phyloP scores from a whole-genome alignment of 2,329 filamentous ascomycete genomes.

The Lachnellula suecica region DNA sequence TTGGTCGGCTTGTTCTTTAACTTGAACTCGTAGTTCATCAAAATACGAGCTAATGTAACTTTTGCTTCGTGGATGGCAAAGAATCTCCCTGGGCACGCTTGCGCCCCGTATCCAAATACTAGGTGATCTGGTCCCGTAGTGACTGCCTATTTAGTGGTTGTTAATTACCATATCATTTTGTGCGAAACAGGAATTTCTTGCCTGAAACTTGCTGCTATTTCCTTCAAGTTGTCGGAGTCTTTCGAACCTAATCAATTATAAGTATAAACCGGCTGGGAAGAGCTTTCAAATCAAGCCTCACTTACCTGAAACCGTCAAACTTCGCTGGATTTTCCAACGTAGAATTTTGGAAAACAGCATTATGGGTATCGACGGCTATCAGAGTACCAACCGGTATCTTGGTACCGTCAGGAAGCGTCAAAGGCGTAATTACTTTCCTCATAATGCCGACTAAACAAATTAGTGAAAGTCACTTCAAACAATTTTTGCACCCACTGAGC shows the following conservation, averaged over 20 bases:
- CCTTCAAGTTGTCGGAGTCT: not conserved
- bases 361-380: not conserved
- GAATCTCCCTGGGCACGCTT: constrained; percentile 27
- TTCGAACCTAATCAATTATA: not conserved
- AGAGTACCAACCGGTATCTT: not conserved
- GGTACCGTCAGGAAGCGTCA: not conserved
- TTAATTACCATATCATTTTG: too few species aligned
- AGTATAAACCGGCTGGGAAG: too few species aligned
- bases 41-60: constrained; percentile 8
- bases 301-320: not conserved
- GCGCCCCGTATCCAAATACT: constrained; percentile 23
- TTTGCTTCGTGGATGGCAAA: constrained; percentile 23
- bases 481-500: too few species aligned
- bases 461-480: too few species aligned
- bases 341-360: not conserved
- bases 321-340: not conserved
- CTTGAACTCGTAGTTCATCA: not conserved
- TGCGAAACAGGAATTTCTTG: too few species aligned
- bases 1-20: too few species aligned
- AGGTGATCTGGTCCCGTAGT: not conserved
- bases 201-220: not conserved
- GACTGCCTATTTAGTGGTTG: not conserved
- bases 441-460: too few species aligned
- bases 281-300: too few species aligned
- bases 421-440: too few species aligned